Evolutionary conservation across 1,284 basidiomycete species (phyloP).

Genomic region (Boletus holoroseus): DNA sequence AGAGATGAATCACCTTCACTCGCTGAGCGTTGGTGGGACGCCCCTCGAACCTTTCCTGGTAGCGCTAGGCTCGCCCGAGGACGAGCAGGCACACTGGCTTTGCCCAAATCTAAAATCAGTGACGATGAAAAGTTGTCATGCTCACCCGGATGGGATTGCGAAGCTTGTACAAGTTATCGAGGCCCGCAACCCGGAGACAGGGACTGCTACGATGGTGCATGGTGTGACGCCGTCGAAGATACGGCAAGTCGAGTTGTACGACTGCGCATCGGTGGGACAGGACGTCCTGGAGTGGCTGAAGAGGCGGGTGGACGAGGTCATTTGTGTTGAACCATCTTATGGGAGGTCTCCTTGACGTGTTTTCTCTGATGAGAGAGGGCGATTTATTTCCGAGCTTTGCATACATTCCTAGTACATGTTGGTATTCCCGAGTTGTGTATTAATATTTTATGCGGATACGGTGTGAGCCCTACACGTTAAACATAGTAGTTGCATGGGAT

Average conservation of each 20-base stretch:
- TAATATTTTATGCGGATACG: conserved; percentile 19
- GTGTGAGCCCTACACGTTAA: background rate
- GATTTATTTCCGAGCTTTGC: background rate
- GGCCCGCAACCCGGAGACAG: conserved; percentile 53
- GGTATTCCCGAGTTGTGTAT: conserved; percentile 21
- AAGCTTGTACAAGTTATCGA: conserved; percentile 67
- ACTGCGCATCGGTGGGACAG: conserved; percentile 55
- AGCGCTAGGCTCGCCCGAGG: conserved; percentile 53
- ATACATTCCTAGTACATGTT: conserved; percentile 8
- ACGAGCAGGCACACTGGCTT: conserved; percentile 52
- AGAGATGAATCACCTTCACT: conserved; percentile 46
- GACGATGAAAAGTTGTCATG: conserved; percentile 55
- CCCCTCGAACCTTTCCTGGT: conserved; percentile 55
- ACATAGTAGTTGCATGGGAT: background rate
- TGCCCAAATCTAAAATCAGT: conserved; percentile 55
- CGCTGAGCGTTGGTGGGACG: conserved; percentile 56
- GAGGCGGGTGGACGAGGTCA: conserved; percentile 52
- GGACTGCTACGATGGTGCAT: conserved; percentile 29
- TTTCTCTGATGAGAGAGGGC: background rate
- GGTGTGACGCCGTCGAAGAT: conserved; percentile 46
- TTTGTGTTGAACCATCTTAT: conserved; percentile 49
- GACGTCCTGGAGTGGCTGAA: conserved; percentile 64
- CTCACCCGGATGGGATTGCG: conserved; percentile 53
- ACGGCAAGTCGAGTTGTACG: conserved; percentile 54
- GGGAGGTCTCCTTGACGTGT: conserved; percentile 23